These are phyloP conservation scores for Stephanocyclus meneghinianus DNA, from an alignment of 352 stramenopile genomes.

Conservation along the genomic window DNA sequence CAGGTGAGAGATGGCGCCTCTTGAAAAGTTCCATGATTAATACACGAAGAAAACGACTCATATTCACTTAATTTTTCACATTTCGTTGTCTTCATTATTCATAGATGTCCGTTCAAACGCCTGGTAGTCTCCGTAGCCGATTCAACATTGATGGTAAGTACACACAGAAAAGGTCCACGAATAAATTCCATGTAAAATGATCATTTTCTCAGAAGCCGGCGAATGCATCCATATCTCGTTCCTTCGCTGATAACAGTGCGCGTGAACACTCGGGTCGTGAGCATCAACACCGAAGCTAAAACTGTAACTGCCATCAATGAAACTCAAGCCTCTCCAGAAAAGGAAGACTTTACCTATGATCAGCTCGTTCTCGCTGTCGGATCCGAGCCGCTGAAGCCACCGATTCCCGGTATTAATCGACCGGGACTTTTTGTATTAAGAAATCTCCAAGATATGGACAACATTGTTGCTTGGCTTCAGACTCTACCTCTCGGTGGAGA, in stretches of 20 bases:
- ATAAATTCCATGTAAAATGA: too few relatives aligned
- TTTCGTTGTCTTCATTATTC: slow-evolving; percentile 2
- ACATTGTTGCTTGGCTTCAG: slow-evolving; percentile 69
- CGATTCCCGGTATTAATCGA: slow-evolving; percentile 76
- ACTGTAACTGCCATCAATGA: slow-evolving; percentile 60
- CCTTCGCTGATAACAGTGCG: slow-evolving; percentile 23
- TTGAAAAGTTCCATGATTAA: not conserved
- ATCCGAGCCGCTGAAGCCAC: slow-evolving; percentile 68
- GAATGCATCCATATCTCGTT: not conserved
- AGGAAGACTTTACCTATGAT: slow-evolving; percentile 56
- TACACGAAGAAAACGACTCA: not conserved
- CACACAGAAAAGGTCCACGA: not conserved
- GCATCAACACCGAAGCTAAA: slow-evolving; percentile 70
- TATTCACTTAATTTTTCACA: not conserved
- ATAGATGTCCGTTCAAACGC: slow-evolving; percentile 75
- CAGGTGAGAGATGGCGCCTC: slow-evolving; percentile 21
- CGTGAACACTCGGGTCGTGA: slow-evolving; percentile 63
- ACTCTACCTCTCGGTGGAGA: slow-evolving; percentile 22
- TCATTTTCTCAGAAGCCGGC: too few relatives aligned
- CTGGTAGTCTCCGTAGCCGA: slow-evolving; percentile 56
- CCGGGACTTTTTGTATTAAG: slow-evolving; percentile 70
- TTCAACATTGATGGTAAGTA: slow-evolving; percentile 72
- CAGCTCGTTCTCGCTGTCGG: slow-evolving; percentile 76
- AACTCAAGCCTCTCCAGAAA: slow-evolving; percentile 20
- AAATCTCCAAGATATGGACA: slow-evolving; percentile 76